Evolutionary conservation across 2,329 filamentous ascomycete species (phyloP).

Genomic region (Trichoderma koningii): DNA sequence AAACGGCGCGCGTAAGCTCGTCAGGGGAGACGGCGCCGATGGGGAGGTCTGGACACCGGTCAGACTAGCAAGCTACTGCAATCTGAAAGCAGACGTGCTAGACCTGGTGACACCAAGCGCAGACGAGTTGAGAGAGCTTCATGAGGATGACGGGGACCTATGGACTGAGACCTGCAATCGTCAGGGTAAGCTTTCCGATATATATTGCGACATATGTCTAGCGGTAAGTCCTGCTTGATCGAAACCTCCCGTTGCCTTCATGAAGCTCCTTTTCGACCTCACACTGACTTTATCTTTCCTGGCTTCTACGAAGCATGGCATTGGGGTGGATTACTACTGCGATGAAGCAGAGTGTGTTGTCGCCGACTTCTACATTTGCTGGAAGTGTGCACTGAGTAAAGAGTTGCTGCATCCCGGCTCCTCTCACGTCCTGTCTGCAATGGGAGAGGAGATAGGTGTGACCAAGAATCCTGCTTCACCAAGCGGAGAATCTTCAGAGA

Average conservation of each 20-base stretch:
- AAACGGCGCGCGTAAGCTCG: not conserved
- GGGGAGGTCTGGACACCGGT: not conserved
- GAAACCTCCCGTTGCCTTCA: too few species aligned
- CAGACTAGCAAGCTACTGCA: not conserved
- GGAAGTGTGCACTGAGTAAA: not conserved
- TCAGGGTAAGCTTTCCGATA: not conserved
- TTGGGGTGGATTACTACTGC: not conserved
- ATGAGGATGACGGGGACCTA: not conserved
- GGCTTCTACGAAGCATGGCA: too few species aligned
- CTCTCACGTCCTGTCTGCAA: not conserved
- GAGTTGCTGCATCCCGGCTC: not conserved
- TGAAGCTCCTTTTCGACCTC: too few species aligned
- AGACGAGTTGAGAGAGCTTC: not conserved
- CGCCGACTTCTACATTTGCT: not conserved
- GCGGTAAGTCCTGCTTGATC: not conserved
- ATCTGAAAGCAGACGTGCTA: not conserved
- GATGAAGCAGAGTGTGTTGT: not conserved
- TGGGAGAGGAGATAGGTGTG: not conserved
- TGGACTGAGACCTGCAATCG: not conserved
- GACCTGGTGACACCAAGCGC: not conserved
- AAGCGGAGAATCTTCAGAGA: not conserved
- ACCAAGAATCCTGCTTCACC: not conserved
- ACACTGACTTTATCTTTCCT: too few species aligned
- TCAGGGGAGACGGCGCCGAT: not conserved
- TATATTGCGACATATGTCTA: not conserved